These are phyloP conservation scores for Xylariaceae sp. DNA, from an alignment of 2,329 filamentous ascomycete species.

Conservation along the genomic window DNA sequence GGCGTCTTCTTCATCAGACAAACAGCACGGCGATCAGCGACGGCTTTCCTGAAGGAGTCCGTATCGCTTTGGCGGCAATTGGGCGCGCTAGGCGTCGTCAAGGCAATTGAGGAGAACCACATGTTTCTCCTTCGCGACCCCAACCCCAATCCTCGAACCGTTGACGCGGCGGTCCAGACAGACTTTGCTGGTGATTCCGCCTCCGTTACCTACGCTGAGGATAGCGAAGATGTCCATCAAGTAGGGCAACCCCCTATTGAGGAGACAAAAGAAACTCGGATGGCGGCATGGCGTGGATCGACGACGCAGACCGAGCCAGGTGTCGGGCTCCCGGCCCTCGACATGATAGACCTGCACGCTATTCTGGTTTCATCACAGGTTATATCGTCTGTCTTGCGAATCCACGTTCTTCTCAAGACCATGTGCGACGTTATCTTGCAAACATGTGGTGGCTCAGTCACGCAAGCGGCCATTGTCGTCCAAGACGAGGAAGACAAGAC, in stretches of 20 bases:
- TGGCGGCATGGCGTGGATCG: slow-evolving; percentile 59
- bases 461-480: slow-evolving; percentile 67
- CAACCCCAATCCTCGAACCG: slow-evolving; percentile 51
- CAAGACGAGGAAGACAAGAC: slow-evolving; percentile 56
- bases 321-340: slow-evolving; percentile 64
- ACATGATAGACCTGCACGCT: slow-evolving; percentile 77
- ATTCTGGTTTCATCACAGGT: slow-evolving; percentile 76
- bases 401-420: slow-evolving; percentile 70
- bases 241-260: slow-evolving; percentile 41
- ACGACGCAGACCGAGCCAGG: slow-evolving; percentile 55
- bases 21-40: slow-evolving; percentile 61
- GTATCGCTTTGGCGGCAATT: slow-evolving; percentile 63
- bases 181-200: slow-evolving; percentile 58
- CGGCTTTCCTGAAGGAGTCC: slow-evolving; percentile 62
- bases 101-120: slow-evolving; percentile 63
- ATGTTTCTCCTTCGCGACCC: slow-evolving; percentile 61
- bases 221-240: slow-evolving; percentile 39
- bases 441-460: slow-evolving; percentile 65
- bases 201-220: slow-evolving; percentile 47
- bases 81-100: slow-evolving; percentile 64
- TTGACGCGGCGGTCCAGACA: slow-evolving; percentile 64
- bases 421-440: slow-evolving; percentile 79
- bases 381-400: slow-evolving; percentile 70
- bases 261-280: slow-evolving; percentile 52
- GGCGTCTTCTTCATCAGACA: slow-evolving; percentile 64